Evolutionary conservation across 495 filamentous ascomycete genomes (phyloP).

Genomic region (Venustampulla echinocandica): DNA sequence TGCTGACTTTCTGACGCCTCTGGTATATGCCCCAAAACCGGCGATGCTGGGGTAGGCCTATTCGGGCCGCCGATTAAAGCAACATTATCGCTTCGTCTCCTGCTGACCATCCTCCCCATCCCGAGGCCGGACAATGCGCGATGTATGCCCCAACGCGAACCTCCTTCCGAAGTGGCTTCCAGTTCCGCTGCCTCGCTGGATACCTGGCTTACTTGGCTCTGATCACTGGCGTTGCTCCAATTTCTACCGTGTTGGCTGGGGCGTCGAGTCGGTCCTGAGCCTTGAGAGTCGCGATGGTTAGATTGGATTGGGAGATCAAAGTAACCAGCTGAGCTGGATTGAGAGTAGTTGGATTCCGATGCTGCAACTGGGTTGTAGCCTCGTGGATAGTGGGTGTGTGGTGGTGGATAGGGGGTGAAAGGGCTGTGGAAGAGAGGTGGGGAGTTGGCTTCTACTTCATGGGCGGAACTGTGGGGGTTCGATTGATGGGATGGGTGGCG

Average conservation of each 20-base stretch:
- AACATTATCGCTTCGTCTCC: constrained; percentile 2
- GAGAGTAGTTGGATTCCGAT: constrained; percentile 10
- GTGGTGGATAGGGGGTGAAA: constrained; percentile 9
- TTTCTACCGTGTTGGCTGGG: constrained; percentile 16
- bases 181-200: constrained; percentile 13
- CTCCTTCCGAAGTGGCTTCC: constrained; percentile 7
- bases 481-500: constrained; percentile 2
- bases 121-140: constrained; percentile 6
- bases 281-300: constrained; percentile 7
- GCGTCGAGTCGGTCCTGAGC: constrained; percentile 3
- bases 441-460: constrained; percentile 8
- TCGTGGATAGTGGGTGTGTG: background rate
- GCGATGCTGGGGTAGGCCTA: background rate
- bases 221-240: constrained; percentile 17
- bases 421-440: constrained; percentile 11
- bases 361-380: constrained; percentile 14
- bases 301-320: constrained; percentile 11
- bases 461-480: background rate
- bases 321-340: constrained; percentile 10
- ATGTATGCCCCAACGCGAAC: constrained; percentile 2
- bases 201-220: constrained; percentile 7
- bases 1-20: constrained; percentile 14
- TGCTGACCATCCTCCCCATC: constrained; percentile 5
- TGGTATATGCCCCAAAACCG: constrained; percentile 10
- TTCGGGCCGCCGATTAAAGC: background rate